Conservation (phyloP, 106 monocot species). For the Dendrobium chrysotoxum region DNA sequence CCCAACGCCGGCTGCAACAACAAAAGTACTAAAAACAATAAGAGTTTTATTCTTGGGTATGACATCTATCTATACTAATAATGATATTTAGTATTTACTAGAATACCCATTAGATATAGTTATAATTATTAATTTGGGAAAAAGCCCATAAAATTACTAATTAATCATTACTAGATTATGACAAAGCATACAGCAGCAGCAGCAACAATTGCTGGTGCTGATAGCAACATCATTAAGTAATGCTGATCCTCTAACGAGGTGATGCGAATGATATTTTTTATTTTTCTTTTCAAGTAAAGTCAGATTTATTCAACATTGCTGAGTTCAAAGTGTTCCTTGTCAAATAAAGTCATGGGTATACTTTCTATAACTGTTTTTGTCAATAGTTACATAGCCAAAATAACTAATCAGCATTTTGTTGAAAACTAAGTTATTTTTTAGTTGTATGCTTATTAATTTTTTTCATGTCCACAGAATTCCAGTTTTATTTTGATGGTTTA, state of each 20-base stretch:
- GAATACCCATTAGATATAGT: background rate
- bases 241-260: background rate
- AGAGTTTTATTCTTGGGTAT: background rate
- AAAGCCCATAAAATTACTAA: background rate
- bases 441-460: background rate
- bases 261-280: background rate
- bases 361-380: background rate
- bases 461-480: background rate
- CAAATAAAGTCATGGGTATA: background rate
- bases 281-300: background rate
- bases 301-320: background rate
- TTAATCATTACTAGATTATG: background rate
- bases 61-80: background rate
- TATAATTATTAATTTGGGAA: constrained; percentile 2
- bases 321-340: background rate
- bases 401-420: background rate
- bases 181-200: background rate
- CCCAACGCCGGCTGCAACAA: background rate
- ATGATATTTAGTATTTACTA: background rate
- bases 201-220: background rate
- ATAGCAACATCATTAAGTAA: background rate
- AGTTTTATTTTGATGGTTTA: background rate
- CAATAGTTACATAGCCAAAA: background rate
- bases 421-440: background rate
- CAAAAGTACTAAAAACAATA: background rate